Base-by-base conservation (phyloP, 2,329 filamentous ascomycete species). In the Claviceps purpurea region DNA sequence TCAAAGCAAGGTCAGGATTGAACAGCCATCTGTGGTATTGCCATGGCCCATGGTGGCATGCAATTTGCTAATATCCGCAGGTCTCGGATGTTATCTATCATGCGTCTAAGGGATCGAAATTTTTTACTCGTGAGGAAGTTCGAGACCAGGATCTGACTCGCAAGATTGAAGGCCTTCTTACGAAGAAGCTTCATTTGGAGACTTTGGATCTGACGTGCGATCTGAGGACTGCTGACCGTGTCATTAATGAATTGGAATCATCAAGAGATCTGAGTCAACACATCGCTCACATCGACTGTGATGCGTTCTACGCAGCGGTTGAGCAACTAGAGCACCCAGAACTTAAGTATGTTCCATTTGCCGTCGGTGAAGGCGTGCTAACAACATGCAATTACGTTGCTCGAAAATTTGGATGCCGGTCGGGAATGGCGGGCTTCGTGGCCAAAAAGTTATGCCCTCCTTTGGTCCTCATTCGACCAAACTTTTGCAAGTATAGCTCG, bases 21-120 rank as follows among this genome's bases (percentile, higher is more conserved):
- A 4, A n/a, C 1, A n/a, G 24, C 24, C 24, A 26, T 3, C 5
- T 16, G 10, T 41, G 11, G 24, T 24, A 24, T 24, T 30, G 22
- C n/a, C n/a, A n/a, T n/a, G n/a, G n/a, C n/a, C 14, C 20, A 20
- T 47, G 14, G 11, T 2, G 43, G 16, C 5, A 30, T 50, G 18
- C 26, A 47, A 18, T 40, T n/a, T 20, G 6, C 5, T 16, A 14
- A 11, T 18, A 16, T 24, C 7, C 5, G 18, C 49, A 85, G 82
- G 89, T 98, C 49, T 94, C 90, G 2, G 90, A 97, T 60, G 84
- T 97, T 59, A 98, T 98, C 55, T 97, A 96, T 70, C 89, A 95
- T 66, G 89, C 90, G 11, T 96, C 89, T 16, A 96, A 94, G 65
- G 93, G 93, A 47, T 95, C 89, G 58, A 96, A 95, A 65, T 98